Evolutionary conservation across 768 basidiomycete genomes (phyloP), one percentile per base, ranked within the genome.

Genomic region (Neoboletus magnificus): DNA sequence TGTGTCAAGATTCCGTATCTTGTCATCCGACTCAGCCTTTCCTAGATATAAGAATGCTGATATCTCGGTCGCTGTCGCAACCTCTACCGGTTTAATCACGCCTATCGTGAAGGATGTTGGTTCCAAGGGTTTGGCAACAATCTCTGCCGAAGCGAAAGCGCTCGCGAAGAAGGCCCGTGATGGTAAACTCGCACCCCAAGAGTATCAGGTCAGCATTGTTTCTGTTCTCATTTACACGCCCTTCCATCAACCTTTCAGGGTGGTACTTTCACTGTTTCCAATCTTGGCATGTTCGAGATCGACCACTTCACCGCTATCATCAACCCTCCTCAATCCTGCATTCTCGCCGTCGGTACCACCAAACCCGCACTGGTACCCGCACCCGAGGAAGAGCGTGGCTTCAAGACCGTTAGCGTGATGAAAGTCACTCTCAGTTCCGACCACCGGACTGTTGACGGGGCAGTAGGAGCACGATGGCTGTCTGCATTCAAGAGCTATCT

Each of bases 301-400:
- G 83, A 86, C 52, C 89, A 94, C 74, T 99, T 99, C 75, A 98
- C 95, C 15, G 97, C 97, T 45, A 98, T 99, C 77, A 96, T 99
- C 83, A 99, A 99, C 80, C 85, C 90, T 15, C 97, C 97, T 25
- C 97, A 98, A 74, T 91, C 93, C 45, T 98, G 95, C 75, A 99
- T 98, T 67, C 87, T 99, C 57, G 97, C 97, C 43, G 85, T 98
- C 63, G 95, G 97, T 35, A 81, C 86, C 20, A 93, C 93, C 18
- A 81, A 85, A 70, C 82, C 91, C n/a, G 89, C 87, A 50, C 76
- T 98, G 16, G 85, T 94, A 20, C 88, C 91, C 33, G 93, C 92
- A 23, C 84, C 88, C 0, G 88, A 92, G 66, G 86, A 91, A 62
- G 93, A 93, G 69, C 93, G 89, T 68, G 97, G 96, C 39, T 99